Percentiles rank a stretch among this genome's conserved stretches.
Conservation (phyloP, 1,139 yeast species). For the Suhomyces taliae region DNA sequence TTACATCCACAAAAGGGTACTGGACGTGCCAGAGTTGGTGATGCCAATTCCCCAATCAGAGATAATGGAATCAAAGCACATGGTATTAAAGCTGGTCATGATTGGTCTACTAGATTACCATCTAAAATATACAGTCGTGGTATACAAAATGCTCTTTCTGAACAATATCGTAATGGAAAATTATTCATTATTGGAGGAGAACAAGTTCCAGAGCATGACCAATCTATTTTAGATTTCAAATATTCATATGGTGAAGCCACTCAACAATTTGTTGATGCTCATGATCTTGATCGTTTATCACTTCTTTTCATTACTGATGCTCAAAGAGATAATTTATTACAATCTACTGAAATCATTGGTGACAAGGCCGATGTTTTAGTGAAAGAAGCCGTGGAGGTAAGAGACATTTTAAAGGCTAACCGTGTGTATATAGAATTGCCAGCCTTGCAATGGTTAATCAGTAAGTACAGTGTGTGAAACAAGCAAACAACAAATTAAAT, state of each 20-base stretch:
- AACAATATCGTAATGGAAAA: slow-evolving; percentile 73
- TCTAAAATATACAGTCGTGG: slow-evolving; percentile 72
- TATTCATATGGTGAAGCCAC: slow-evolving; percentile 53
- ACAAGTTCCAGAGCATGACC: slow-evolving; percentile 18
- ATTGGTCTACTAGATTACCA: slow-evolving; percentile 83
- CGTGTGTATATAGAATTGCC: slow-evolving; percentile 71
- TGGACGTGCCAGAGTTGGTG: slow-evolving; percentile 96
- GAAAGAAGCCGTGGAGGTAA: slow-evolving; percentile 79
- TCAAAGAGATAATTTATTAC: slow-evolving; percentile 52
- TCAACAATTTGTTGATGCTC: slow-evolving; percentile 56
- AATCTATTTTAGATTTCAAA: slow-evolving; percentile 43
- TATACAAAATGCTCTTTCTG: slow-evolving; percentile 76
- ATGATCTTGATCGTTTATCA: slow-evolving; percentile 53
- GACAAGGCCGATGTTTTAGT: slow-evolving; percentile 62
- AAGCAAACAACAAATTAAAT: too few relatives aligned
- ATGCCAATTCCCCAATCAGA: slow-evolving; percentile 90
- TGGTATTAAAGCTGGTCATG: slow-evolving; percentile 89
- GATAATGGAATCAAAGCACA: slow-evolving; percentile 88
- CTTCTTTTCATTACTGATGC: slow-evolving; percentile 66
- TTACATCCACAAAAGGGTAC: slow-evolving; percentile 89
- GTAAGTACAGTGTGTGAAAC: slow-evolving; percentile 22
- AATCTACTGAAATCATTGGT: slow-evolving; percentile 48
- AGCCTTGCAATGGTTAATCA: slow-evolving; percentile 64
- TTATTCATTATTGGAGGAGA: slow-evolving; percentile 67
- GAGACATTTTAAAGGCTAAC: slow-evolving; percentile 81